A percentile compares a stretch with the other conserved stretches of the same genome.
phyloP scores from a whole-genome alignment of 2,329 filamentous ascomycete genomes.

The Plectosphaerella sp. region DNA sequence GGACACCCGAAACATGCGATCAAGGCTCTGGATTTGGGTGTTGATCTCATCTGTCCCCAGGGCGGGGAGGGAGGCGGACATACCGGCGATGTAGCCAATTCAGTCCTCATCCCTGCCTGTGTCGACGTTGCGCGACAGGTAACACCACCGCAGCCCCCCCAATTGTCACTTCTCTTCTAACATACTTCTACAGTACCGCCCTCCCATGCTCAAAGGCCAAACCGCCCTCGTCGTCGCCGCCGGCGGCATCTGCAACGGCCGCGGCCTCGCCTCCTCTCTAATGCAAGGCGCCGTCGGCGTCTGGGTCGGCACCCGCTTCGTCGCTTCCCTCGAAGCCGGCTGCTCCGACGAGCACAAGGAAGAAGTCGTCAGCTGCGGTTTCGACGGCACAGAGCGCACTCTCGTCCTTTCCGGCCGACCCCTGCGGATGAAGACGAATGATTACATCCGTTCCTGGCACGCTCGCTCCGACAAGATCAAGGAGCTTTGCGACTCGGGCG shows the following conservation, averaged over 20 bases:
- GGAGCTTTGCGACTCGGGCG: conserved; percentile 68
- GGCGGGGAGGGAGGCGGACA: conserved; percentile 92
- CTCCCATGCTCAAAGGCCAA: conserved; percentile 62
- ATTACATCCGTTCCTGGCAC: conserved; percentile 82
- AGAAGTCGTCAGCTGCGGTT: conserved; percentile 73
- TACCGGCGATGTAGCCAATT: conserved; percentile 81
- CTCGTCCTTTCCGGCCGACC: conserved; percentile 80
- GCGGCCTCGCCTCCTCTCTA: conserved; percentile 73
- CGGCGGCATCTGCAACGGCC: conserved; percentile 80
- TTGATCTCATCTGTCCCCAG: conserved; percentile 89
- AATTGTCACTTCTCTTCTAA: too few relatives aligned
- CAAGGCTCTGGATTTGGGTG: conserved; percentile 81
- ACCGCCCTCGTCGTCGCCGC: conserved; percentile 81
- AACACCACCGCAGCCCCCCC: too few relatives aligned
- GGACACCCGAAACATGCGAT: conserved; percentile 86
- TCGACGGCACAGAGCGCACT: conserved; percentile 77
- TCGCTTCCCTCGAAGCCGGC: conserved; percentile 75
- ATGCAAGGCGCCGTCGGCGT: conserved; percentile 87
- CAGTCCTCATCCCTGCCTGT: conserved; percentile 81
- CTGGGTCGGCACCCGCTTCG: conserved; percentile 93
- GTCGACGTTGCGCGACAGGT: conserved; percentile 67
- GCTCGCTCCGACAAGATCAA: conserved; percentile 68
- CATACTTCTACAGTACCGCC: conserved; percentile 50
- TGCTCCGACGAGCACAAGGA: conserved; percentile 80
- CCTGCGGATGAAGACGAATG: conserved; percentile 74